These are phyloP conservation scores for Naganishia kalamii DNA, from an alignment of 768 basidiomycete species.

Conservation along the genomic window DNA sequence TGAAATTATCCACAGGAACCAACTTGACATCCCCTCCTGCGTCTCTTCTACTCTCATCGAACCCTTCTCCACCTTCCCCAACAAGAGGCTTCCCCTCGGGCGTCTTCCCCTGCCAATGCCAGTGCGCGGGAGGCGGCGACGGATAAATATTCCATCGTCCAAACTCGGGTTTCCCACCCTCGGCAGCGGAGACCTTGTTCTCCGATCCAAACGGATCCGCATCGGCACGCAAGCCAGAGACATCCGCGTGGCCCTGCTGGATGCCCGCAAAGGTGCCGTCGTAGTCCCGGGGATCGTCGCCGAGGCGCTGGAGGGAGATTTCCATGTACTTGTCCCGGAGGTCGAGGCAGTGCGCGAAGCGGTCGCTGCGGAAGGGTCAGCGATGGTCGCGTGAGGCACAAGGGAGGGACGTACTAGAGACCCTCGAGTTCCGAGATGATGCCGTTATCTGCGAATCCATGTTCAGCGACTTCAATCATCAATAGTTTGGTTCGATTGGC, in stretches of 20 bases:
- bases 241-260: conserved; percentile 55
- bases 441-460: conserved; percentile 44
- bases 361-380: conserved; percentile 34
- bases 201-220: conserved; percentile 45
- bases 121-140: conserved; percentile 85
- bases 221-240: conserved; percentile 64
- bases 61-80: conserved; percentile 27
- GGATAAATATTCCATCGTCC: conserved; percentile 85
- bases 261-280: conserved; percentile 71
- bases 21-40: conserved; percentile 13
- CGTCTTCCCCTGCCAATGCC: conserved; percentile 62
- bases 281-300: conserved; percentile 88
- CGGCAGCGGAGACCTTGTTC: not conserved
- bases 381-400: not conserved
- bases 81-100: conserved; percentile 34
- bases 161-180: conserved; percentile 32
- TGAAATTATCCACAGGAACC: conserved; percentile 25
- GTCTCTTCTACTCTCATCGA: conserved; percentile 11
- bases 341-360: conserved; percentile 76
- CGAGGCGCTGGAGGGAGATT: conserved; percentile 79
- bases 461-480: conserved; percentile 40
- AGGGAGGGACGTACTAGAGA: conserved; percentile 38
- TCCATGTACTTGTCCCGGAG: conserved; percentile 92
- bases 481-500: conserved; percentile 19
- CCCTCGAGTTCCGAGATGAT: conserved; percentile 45